phyloP scores from a whole-genome alignment of 495 filamentous ascomycete species.

The Umbilicaria muhlenbergii region DNA sequence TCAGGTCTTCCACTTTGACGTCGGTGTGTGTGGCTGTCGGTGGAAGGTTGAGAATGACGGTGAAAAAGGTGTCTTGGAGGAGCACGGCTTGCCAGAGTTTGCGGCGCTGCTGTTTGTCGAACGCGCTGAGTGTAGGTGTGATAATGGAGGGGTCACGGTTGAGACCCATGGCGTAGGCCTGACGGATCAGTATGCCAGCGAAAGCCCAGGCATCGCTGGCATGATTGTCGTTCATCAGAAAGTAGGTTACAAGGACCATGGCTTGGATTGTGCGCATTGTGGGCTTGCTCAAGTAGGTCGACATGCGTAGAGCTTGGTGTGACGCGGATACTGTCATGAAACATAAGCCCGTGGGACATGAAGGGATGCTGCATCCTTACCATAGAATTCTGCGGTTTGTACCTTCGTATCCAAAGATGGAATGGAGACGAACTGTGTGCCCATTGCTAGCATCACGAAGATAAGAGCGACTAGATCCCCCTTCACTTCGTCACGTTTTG shows the following conservation, averaged over 20 bases:
- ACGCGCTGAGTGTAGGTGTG: slow-evolving; percentile 35
- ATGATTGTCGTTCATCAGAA: slow-evolving; percentile 65
- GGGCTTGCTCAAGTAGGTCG: slow-evolving; percentile 50
- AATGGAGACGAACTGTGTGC: slow-evolving; percentile 51
- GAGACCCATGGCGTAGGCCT: slow-evolving; percentile 61
- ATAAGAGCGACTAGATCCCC: slow-evolving; percentile 46
- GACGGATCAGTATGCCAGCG: slow-evolving; percentile 50
- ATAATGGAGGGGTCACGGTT: slow-evolving; percentile 60
- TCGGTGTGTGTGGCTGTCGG: slow-evolving; percentile 59
- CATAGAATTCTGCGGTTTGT: slow-evolving; percentile 59
- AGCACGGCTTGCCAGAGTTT: slow-evolving; percentile 64
- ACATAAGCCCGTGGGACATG: not conserved
- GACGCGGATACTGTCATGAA: slow-evolving; percentile 37
- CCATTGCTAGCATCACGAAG: slow-evolving; percentile 55
- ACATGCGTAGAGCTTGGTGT: slow-evolving; percentile 51
- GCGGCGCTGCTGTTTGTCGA: slow-evolving; percentile 53
- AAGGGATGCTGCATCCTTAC: not conserved
- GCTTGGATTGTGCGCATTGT: slow-evolving; percentile 52
- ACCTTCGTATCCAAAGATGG: slow-evolving; percentile 39
- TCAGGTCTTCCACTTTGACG: slow-evolving; percentile 48
- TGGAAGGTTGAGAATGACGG: slow-evolving; percentile 55
- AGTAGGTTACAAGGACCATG: slow-evolving; percentile 61
- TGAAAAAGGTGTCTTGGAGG: slow-evolving; percentile 62
- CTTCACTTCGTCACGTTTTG: slow-evolving; percentile 36
- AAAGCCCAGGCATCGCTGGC: slow-evolving; percentile 63